Evolutionary conservation across 164 flowering plant genomes (phyloP), one percentile per base, ranked within the genome.

Genomic region (Umbellularia californica): DNA sequence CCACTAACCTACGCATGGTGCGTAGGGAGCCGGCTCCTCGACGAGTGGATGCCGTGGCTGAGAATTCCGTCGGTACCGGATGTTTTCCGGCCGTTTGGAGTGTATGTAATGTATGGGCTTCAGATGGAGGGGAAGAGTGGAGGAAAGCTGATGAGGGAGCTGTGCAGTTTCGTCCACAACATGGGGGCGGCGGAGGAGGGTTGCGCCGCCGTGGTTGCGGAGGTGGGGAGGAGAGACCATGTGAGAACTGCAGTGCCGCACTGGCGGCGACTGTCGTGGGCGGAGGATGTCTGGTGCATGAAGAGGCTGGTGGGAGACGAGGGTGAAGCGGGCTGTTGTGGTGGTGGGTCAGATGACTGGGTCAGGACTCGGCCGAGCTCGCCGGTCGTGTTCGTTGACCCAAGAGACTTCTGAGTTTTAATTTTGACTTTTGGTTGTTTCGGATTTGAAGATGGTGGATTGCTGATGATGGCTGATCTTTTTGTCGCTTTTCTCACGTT

Each of bases 211-310:
- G 51, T 90, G 5, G 93, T 86, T 63, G 88, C 97, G 0, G 97
- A 92, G 83, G 88, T 92, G 71, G 92, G 86, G 5, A 80, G 76
- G 30, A 9, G 75, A 77, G 97, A 92, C 75, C 90, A 90, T 2
- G 84, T 84, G 17, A 71, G 80, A 28, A 84, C 78, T 20, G 89
- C 76, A 5, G 79, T 90, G 52, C 95, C 97, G 17, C 90, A 89
- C 72, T 90, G 93, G 94, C 84, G 76, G 76, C 84, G 80, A 60
- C 80, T 90, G 51, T 92, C 97, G 1, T 85, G 87, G 88, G 84
- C 70, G 5, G 92, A 88, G 69, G 93, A 92, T 51, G 2, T 88
- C 30, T 92, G 93, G 97, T 90, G 92, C 80, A 82, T 92, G 62
- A 92, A 90, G 87, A 86, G 66, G 73, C 83, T 92, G 10, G 72